Base-by-base conservation (phyloP, 208 protist species). In the Trypanosoma caninum region DNA sequence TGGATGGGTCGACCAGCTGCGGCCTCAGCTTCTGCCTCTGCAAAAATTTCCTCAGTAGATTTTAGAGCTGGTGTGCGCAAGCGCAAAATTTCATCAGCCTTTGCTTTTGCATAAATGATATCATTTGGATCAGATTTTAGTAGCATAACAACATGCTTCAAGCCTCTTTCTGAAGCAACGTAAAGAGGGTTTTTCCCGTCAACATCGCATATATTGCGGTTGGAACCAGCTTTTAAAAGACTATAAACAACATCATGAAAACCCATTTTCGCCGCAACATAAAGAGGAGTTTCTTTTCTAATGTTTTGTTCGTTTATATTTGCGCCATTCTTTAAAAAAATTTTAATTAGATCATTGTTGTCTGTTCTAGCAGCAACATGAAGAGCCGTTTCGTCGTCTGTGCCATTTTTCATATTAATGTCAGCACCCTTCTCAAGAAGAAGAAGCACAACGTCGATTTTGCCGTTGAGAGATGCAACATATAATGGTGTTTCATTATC, bases 131-230 rank as follows among this genome's bases (percentile, higher is more conserved):
- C 40, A 9, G 78, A 76, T 67, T 91, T 92, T 25, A 96, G 72
- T 20, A 96, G 59, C 56, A 91, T 61, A 23, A 92, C 78, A 0
- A 93, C 79, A 61, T 91, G 78, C 63, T 91, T 89, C 65, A 85
- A 76, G 28, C 68, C 75, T 56, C 85, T 92, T 59, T 94, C 82
- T 9, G 86, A 92, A 11, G 90, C 90, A 38, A 96, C 86, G 73
- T 83, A 94, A 13, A 94, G 76, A n/a, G 86, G 78, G 3, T 65
- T 62, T 69, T 93, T 90, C 10, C 74, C 88, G 55, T 97, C 88
- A n/a, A 77, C 72, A 65, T 93, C 84, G 27, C 60, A 38, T 6
- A 97, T 56, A 8, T 69, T 42, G 9, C 59, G 50, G 63, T 92
- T 88, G 31, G 82, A 82, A 42, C 73, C 73, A 11, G 70, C 69